Evolutionary conservation across 2,329 filamentous ascomycete species (phyloP).

Genomic region (Aspergillus arachidicola): DNA sequence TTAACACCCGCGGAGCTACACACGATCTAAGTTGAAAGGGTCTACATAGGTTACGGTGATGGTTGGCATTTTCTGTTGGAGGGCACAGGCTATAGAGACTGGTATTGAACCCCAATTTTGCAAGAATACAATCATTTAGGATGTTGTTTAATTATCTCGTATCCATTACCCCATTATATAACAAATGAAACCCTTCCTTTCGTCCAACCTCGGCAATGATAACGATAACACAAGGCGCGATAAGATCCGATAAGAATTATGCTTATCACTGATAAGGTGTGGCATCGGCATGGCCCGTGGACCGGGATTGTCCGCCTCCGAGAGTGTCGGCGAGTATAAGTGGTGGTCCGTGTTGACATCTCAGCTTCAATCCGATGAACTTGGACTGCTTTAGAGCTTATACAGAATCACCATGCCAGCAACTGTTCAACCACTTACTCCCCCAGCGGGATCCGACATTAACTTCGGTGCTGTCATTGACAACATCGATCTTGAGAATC

Average conservation of each 20-base stretch:
- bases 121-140: not conserved
- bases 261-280: conserved; percentile 1
- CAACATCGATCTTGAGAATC: conserved; percentile 62
- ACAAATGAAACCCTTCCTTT: not conserved
- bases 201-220: not conserved
- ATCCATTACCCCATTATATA: not conserved
- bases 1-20: no score
- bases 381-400: not conserved
- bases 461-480: conserved; percentile 65
- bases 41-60: not conserved
- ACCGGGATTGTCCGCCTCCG: conserved; percentile 3
- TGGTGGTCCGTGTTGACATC: not conserved
- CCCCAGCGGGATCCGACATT: conserved; percentile 40
- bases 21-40: no score
- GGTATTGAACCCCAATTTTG: not conserved
- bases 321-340: not conserved
- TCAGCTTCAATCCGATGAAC: not conserved
- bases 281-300: not conserved
- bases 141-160: not conserved
- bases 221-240: not conserved
- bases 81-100: no score
- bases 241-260: not conserved
- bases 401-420: not conserved
- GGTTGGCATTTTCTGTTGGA: not conserved
- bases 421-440: conserved; percentile 25